Evolutionary conservation across 768 basidiomycete species (phyloP), one percentile per base, ranked within the genome.

Genomic region (Nidularia sp.): DNA sequence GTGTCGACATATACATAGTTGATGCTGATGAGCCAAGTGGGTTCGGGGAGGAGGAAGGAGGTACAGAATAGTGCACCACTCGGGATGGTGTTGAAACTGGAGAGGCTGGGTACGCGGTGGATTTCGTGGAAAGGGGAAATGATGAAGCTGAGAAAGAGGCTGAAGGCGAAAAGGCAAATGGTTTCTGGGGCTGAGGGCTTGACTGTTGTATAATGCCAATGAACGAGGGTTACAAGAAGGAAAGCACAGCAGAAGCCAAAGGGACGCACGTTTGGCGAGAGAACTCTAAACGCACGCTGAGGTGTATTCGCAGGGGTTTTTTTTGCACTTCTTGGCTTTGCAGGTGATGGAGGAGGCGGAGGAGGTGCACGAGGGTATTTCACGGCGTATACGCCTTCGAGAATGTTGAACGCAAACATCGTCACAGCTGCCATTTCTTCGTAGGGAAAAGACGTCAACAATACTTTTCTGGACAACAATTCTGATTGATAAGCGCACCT

Each of bases 131-230:
- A 8, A 62, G 35, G 6, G 55, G 34, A 34, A 63, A 54, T 36
- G 67, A 59, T 1, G 60, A 57, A 4, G 60, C 62, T 29, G 64
- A 60, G 47, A 71, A 62, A 7, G 72, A 68, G 15, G 68, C 59
- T 2, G 70, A 66, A 1, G 70, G 67, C 2, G 71, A 70, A 49
- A 71, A 68, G 2, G 72, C 64, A 52, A 78, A 78, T 0, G 76
- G 65, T 55, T 70, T 75, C 59, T 78, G 75, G 0, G 63, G 62
- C 53, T 73, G 72, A 5, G 75, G 73, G 43, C 70, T 74, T 29
- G 71, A 64, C 74, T 76, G 51, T 39, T 13, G 25, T 3, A 25
- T 25, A 25, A 25, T 2, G 25, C 25, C 25, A 25, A 25, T 1
- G 25, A 5, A 39, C n/a, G 8, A 29, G 25, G 25, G 35, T n/a